Percentiles rank a stretch among this genome's conserved stretches.
These are phyloP conservation scores for Periconia sp. DNA, from an alignment of 2,329 filamentous ascomycete species.

Conservation along the genomic window DNA sequence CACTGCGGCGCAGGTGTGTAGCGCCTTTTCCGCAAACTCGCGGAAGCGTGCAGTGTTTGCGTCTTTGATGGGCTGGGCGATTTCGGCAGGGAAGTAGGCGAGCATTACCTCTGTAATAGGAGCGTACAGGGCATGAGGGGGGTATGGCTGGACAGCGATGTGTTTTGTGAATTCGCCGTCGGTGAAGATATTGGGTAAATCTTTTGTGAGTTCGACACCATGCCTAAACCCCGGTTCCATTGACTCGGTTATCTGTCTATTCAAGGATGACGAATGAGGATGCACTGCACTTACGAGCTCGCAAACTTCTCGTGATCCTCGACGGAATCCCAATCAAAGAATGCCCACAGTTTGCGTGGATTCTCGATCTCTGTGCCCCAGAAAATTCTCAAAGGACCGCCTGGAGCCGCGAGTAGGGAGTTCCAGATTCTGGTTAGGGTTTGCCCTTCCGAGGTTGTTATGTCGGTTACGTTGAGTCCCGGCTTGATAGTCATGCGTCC, in stretches of 20 bases:
- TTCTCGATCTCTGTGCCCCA: conserved; percentile 10
- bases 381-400: background rate
- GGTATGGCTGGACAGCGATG: background rate
- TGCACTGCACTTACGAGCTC: background rate
- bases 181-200: background rate
- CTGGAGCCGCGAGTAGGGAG: background rate
- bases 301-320: conserved; percentile 9
- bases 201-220: background rate
- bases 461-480: conserved; percentile 2
- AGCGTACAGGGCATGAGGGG: background rate
- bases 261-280: background rate
- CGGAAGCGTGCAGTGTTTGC: background rate
- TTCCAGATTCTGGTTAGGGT: background rate
- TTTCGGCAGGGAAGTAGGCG: background rate
- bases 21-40: background rate
- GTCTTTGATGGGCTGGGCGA: background rate
- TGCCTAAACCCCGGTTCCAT: background rate
- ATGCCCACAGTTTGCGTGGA: conserved; percentile 2
- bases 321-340: conserved; percentile 7
- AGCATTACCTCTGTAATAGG: conserved; percentile 1
- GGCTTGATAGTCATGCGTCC: conserved; percentile 11
- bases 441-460: conserved; percentile 5
- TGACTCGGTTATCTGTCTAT: background rate
- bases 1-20: background rate
- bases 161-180: conserved; percentile 12